These are phyloP conservation scores for Casuarina cunninghamiana DNA, from an alignment of 306 rosid species.

Conservation along the genomic window DNA sequence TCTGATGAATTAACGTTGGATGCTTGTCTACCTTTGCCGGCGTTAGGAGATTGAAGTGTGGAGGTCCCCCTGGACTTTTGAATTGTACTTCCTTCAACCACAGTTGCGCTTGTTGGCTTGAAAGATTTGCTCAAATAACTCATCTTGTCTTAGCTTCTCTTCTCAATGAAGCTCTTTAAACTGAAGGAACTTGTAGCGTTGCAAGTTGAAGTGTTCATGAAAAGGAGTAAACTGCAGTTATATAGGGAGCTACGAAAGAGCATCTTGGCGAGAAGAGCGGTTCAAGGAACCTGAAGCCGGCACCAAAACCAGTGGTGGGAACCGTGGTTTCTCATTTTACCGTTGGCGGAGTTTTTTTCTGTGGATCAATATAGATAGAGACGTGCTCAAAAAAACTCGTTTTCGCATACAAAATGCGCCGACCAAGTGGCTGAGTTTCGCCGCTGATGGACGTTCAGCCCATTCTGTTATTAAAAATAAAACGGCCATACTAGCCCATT, in stretches of 20 bases:
- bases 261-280: slow-evolving; percentile 13
- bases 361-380: neutral
- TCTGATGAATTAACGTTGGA: slow-evolving; percentile 8
- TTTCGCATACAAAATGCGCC: no score
- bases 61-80: neutral
- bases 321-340: slow-evolving; percentile 26
- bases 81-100: neutral
- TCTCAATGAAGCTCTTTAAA: neutral
- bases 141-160: neutral
- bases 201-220: neutral
- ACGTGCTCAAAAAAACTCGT: no score
- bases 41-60: neutral
- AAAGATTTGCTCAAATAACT: slow-evolving; percentile 13
- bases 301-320: slow-evolving; percentile 8
- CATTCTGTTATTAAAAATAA: neutral
- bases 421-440: no score
- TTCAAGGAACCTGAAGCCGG: neutral
- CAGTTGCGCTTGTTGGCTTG: neutral
- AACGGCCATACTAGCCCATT: neutral
- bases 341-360: slow-evolving; percentile 19
- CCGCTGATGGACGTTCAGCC: no score
- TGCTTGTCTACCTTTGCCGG: neutral
- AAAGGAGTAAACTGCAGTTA: neutral
- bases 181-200: neutral
- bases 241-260: slow-evolving; percentile 6